A percentile compares a stretch with the other conserved stretches of the same genome.
Evolutionary conservation across 75 land plant genomes (phyloP).

Genomic region (Cupressus sempervirens): DNA sequence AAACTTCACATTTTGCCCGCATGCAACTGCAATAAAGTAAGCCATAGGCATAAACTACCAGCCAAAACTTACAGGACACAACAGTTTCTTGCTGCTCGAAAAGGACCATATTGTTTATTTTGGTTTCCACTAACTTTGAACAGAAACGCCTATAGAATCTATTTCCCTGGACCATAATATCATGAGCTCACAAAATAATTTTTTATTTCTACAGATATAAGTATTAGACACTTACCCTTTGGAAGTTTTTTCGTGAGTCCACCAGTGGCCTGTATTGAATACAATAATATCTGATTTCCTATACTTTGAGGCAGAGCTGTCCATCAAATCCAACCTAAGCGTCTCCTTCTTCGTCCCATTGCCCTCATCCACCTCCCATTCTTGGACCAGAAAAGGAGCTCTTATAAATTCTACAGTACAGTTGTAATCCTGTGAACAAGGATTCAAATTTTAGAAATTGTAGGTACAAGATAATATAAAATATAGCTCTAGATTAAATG

Average conservation of each 20-base stretch:
- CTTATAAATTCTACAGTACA: constrained; percentile 73
- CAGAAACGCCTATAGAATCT: neutral
- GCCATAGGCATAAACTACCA: neutral
- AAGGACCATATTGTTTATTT: neutral
- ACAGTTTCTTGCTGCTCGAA: neutral
- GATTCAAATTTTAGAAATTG: neutral
- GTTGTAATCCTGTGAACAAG: constrained; percentile 53
- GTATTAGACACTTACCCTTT: constrained; percentile 46
- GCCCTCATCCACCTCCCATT: constrained; percentile 45
- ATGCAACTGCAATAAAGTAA: neutral
- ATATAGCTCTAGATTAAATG: neutral
- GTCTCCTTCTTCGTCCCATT: constrained; percentile 58
- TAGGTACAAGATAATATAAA: neutral
- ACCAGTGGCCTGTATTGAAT: constrained; percentile 98
- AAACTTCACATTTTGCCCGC: neutral
- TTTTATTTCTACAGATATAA: neutral
- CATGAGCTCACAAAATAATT: neutral
- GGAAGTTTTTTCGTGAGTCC: constrained; percentile 88
- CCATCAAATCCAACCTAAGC: constrained; percentile 64
- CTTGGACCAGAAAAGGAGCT: constrained; percentile 72
- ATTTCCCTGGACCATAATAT: neutral
- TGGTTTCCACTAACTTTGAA: neutral
- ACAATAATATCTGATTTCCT: constrained; percentile 71
- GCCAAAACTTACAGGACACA: neutral
- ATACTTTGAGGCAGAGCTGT: constrained; percentile 41